Evolutionary conservation across 352 stramenopile species (phyloP).

Genomic region (Achlya hypogyna): DNA sequence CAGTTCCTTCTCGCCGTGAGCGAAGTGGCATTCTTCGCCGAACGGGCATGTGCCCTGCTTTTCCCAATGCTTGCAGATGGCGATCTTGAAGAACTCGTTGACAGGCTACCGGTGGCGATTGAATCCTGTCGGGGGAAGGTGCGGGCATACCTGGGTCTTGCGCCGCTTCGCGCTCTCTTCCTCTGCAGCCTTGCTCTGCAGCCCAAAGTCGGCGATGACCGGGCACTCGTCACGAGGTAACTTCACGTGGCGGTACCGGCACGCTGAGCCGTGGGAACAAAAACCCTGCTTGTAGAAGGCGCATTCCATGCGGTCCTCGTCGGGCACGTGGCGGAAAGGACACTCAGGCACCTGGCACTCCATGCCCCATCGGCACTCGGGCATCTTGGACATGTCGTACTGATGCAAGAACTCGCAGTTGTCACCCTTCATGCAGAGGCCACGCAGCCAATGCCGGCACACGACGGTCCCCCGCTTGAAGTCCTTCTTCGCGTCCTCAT

Average conservation of each 20-base stretch:
- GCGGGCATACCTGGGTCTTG: constrained; percentile 43
- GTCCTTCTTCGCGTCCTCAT: constrained; percentile 55
- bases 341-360: constrained; percentile 96
- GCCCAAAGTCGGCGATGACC: constrained; percentile 89
- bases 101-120: constrained; percentile 29
- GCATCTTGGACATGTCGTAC: constrained; percentile 93
- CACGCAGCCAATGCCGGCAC: constrained; percentile 95
- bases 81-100: constrained; percentile 97
- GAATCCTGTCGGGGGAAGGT: neutral
- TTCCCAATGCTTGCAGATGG: constrained; percentile 96
- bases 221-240: constrained; percentile 89
- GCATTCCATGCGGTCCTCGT: constrained; percentile 94
- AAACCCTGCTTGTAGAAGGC: constrained; percentile 98
- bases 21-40: constrained; percentile 95
- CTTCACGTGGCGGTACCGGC: constrained; percentile 92
- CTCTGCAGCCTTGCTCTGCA: constrained; percentile 86
- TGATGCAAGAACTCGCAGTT: constrained; percentile 96
- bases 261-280: constrained; percentile 95
- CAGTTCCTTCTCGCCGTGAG: constrained; percentile 91
- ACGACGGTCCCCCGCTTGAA: constrained; percentile 93
- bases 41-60: constrained; percentile 94
- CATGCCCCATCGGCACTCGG: constrained; percentile 94
- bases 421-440: constrained; percentile 97
- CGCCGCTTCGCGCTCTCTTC: constrained; percentile 84
- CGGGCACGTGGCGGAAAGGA: constrained; percentile 93